Conservation (phyloP, 2,329 filamentous ascomycete species). For the Fusarium tuaranense region DNA sequence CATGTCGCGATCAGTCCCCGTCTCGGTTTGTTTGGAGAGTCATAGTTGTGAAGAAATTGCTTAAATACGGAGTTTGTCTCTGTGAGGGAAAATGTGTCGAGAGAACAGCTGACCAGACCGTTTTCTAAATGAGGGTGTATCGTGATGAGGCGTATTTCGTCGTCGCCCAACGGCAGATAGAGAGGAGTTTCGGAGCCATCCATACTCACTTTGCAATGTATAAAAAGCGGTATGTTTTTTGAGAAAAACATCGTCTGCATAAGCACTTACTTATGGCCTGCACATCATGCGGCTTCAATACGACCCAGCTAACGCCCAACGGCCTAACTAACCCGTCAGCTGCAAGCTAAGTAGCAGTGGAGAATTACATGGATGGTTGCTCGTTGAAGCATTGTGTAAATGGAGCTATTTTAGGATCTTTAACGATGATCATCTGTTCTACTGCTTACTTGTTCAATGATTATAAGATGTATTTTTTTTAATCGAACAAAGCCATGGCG, state of each 20-base stretch:
- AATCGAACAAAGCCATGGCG: background rate
- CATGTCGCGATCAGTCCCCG: constrained; percentile 18
- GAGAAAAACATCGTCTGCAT: background rate
- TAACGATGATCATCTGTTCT: background rate
- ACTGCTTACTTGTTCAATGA: background rate
- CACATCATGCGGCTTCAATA: background rate
- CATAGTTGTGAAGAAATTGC: constrained; percentile 10
- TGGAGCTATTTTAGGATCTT: background rate
- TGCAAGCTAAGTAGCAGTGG: background rate
- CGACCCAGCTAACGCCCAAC: background rate
- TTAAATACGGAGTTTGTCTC: constrained; percentile 2
- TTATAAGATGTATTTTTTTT: background rate
- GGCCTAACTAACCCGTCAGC: background rate
- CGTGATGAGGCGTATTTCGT: constrained; percentile 14
- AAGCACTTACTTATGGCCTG: background rate
- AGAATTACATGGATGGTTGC: background rate
- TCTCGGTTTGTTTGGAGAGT: background rate
- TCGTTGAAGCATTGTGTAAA: background rate
- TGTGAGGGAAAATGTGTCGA: constrained; percentile 9
- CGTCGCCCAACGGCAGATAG: constrained; percentile 6
- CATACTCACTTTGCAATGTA: background rate
- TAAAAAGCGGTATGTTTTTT: background rate
- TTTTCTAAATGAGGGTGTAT: constrained; percentile 1
- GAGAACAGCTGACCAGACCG: constrained; percentile 11
- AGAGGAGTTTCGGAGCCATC: background rate